Evolutionary conservation across 805 yeast genomes (phyloP).

Genomic region (Sporopachydermia quercuum): DNA sequence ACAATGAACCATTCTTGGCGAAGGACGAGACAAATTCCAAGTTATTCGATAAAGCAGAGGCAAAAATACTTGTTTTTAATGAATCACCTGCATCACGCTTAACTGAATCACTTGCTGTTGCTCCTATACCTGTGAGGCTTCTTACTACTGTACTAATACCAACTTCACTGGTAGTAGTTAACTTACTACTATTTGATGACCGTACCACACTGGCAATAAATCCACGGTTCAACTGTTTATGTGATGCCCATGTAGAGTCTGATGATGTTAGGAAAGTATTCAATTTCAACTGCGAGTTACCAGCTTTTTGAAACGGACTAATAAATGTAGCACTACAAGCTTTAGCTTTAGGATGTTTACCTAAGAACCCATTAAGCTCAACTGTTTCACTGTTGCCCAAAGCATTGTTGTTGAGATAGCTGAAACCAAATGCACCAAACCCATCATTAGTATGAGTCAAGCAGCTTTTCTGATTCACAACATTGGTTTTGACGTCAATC

Average conservation of each 20-base stretch:
- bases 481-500: neutral
- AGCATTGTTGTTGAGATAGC: neutral
- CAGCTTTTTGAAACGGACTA: neutral
- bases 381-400: neutral
- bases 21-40: neutral
- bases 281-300: neutral
- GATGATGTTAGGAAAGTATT: constrained; percentile 34
- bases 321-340: neutral
- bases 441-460: neutral
- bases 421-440: neutral
- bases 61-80: constrained; percentile 37
- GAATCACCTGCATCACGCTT: constrained; percentile 49
- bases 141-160: constrained; percentile 54
- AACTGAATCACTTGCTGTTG: constrained; percentile 35
- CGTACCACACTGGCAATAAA: constrained; percentile 21
- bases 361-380: neutral
- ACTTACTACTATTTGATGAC: constrained; percentile 2
- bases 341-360: neutral
- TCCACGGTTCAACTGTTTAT: constrained; percentile 38
- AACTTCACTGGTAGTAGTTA: constrained; percentile 19
- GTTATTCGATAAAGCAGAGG: constrained; percentile 28
- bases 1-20: constrained; percentile 24
- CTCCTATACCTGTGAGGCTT: constrained; percentile 31
- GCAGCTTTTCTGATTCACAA: neutral
- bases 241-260: constrained; percentile 35